A percentile compares a stretch with the other conserved stretches of the same genome.
Conservation (phyloP, 192 early-diverging fungal genomes). For the Thamnidium elegans region DNA sequence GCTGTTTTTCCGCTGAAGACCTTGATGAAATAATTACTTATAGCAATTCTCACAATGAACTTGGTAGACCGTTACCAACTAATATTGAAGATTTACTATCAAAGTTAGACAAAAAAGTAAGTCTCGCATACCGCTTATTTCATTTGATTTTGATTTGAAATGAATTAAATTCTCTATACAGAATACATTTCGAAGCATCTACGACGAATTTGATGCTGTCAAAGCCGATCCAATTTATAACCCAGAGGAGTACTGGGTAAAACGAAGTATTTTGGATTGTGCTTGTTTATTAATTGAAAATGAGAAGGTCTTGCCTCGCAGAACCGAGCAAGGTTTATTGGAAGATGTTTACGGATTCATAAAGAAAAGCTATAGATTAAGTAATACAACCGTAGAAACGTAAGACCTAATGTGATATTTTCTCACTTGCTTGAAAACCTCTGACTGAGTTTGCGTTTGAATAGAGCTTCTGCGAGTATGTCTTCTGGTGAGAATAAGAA, state of each 20-base stretch:
- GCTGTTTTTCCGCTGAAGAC: no score
- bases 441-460: no score
- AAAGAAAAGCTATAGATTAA: background rate
- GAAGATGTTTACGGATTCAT: background rate
- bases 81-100: constrained; percentile 7
- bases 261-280: background rate
- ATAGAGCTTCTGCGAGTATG: background rate
- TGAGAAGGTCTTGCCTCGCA: background rate
- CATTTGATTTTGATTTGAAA: constrained; percentile 6
- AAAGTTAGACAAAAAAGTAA: constrained; percentile 10
- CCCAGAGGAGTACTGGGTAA: background rate
- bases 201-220: constrained; percentile 3
- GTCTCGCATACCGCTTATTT: constrained; percentile 8
- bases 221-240: constrained; percentile 4
- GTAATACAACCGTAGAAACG: background rate
- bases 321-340: background rate
- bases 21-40: no score
- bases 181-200: no score
- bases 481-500: background rate
- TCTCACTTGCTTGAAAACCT: background rate
- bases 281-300: background rate
- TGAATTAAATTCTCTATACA: constrained; percentile 7
- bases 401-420: background rate
- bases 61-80: constrained; percentile 6
- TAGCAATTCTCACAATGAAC: constrained; percentile 11